These are phyloP conservation scores for Sugiyamaella boreocaroliniensis DNA, from an alignment of 805 yeast genomes.

Conservation along the genomic window DNA sequence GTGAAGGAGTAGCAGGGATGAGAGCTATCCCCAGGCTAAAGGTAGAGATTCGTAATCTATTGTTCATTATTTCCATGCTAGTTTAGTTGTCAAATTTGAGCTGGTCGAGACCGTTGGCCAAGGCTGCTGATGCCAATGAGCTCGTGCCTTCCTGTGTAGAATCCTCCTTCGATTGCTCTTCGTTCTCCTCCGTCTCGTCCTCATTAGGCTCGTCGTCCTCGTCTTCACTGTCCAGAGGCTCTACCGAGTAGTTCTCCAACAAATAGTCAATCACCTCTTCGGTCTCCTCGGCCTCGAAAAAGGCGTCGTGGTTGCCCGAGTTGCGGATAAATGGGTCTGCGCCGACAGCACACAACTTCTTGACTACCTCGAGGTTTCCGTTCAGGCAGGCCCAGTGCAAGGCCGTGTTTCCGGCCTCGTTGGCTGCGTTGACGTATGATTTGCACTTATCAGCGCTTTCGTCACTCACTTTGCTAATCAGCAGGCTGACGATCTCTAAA, in stretches of 20 bases:
- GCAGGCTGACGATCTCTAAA: conserved; percentile 52
- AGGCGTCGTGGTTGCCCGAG: conserved; percentile 68
- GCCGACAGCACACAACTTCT: conserved; percentile 63
- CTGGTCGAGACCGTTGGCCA: not conserved
- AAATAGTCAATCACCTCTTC: conserved; percentile 74
- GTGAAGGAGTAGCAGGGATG: no score
- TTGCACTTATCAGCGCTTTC: conserved; percentile 33
- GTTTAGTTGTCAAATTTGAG: not conserved
- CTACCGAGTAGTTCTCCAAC: conserved; percentile 64
- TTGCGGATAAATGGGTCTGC: conserved; percentile 73
- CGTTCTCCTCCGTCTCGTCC: conserved; percentile 24
- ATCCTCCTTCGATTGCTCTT: conserved; percentile 8
- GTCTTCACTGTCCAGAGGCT: conserved; percentile 29
- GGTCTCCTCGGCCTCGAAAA: conserved; percentile 82
- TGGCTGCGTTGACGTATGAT: conserved; percentile 44
- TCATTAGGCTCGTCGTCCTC: conserved; percentile 41
- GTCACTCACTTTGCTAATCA: conserved; percentile 12
- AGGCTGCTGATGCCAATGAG: not conserved
- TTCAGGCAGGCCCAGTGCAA: conserved; percentile 94
- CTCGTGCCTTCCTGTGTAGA: not conserved
- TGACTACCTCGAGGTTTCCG: conserved; percentile 70
- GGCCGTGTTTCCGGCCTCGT: conserved; percentile 87
- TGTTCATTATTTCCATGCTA: conserved; percentile 1
- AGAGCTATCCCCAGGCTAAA: not conserved
- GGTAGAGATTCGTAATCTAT: not conserved